Base-by-base conservation (phyloP, 2,329 filamentous ascomycete species). In the Arthroderma uncinatum region DNA sequence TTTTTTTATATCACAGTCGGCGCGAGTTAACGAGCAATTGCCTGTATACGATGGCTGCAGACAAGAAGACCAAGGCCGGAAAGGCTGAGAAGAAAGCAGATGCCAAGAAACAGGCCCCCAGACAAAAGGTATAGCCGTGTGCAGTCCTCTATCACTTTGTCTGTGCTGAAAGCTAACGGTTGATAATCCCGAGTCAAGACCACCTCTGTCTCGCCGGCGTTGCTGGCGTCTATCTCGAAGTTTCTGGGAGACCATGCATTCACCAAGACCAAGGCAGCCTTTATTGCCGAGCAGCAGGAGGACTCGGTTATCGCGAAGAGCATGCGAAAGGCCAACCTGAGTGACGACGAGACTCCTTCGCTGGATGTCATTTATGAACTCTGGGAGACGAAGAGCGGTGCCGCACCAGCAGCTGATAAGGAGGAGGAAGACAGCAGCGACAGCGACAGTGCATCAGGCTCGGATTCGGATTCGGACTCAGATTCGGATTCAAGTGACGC, bases 201-300 rank as follows among this genome's bases (percentile, higher is more conserved):
- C 9, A 14, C 36, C 10, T 36, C 36, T 39, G 53, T 81, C 25
- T 79, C 85, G 3, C 70, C 78, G 28, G 78, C 86, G 69, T 74
- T 90, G 36, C 74, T 90, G 66, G 80, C 83, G 60, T 74, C 88
- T 14, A 78, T 90, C 64, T 82, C 82, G 61, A 71, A 73, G 21
- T 90, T 89, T 69, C 76, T 90, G 53, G 77, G 78, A 42, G 78
- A 84, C 48, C 78, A 86, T 68, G 79, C 82, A n/a, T 86, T 87
- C 64, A 70, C 76, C 52, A 76, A 77, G 58, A 81, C 86, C 48
- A 80, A 79, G 65, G 74, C 77, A 59, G 79, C 81, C 4, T 85
- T 89, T 65, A 75, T 77, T 64, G 81, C 83, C 67, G 82, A 89
- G 66, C 76, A 78, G 72, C 67, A 76, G 74, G 59, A n/a, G 62